phyloP scores from a whole-genome alignment of 495 filamentous ascomycete species.

The Lepidopterella palustris region DNA sequence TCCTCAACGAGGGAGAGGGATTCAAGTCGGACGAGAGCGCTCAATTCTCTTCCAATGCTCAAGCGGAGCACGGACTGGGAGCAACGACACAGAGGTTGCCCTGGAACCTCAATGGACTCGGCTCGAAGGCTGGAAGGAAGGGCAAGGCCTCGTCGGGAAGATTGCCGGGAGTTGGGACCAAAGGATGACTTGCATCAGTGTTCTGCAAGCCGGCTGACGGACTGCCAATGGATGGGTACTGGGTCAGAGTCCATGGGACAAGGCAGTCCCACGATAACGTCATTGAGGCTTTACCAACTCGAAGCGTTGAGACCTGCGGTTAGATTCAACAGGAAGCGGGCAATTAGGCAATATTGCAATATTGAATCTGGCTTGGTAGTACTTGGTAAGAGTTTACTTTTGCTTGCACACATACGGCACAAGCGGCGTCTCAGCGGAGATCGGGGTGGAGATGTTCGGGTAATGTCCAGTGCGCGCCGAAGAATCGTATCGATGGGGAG shows the following conservation, averaged over 20 bases:
- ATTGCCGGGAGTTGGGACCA: slow-evolving; percentile 21
- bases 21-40: slow-evolving; percentile 37
- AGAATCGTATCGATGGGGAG: not conserved
- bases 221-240: slow-evolving; percentile 15
- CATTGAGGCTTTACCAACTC: slow-evolving; percentile 10
- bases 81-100: slow-evolving; percentile 7
- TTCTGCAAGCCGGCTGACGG: slow-evolving; percentile 3
- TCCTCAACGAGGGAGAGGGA: slow-evolving; percentile 39
- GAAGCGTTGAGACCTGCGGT: slow-evolving; percentile 27
- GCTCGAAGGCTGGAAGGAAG: slow-evolving; percentile 16
- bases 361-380: slow-evolving; percentile 4
- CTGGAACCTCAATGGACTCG: slow-evolving; percentile 14
- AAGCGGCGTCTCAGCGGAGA: slow-evolving; percentile 15
- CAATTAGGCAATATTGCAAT: not conserved
- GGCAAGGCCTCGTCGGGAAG: slow-evolving; percentile 25
- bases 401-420: slow-evolving; percentile 3
- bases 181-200: slow-evolving; percentile 28
- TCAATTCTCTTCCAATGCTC: slow-evolving; percentile 19
- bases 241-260: slow-evolving; percentile 16
- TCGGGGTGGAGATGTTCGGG: slow-evolving; percentile 26
- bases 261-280: slow-evolving; percentile 23
- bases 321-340: slow-evolving; percentile 2
- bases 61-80: slow-evolving; percentile 5
- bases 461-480: not conserved
- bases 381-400: slow-evolving; percentile 21